A percentile compares a stretch with the other conserved stretches of the same genome.
Conservation (phyloP, 2,329 filamentous ascomycete species). For the Tolypocladium tundrense region DNA sequence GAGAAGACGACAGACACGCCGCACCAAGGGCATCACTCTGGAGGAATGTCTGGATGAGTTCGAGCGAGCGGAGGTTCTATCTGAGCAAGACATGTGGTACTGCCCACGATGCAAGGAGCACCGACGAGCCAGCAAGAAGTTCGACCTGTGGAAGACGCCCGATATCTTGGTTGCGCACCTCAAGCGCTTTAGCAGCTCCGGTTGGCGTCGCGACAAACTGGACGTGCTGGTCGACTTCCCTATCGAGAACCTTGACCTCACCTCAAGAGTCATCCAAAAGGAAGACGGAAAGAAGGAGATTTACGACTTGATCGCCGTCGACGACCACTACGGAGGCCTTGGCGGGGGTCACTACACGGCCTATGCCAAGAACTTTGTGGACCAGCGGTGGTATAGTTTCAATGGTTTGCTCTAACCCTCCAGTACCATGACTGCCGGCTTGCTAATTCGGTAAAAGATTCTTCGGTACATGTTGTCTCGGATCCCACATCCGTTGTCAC, state of each 20-base stretch:
- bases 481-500: constrained; percentile 58
- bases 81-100: constrained; percentile 95
- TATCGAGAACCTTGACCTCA: constrained; percentile 75
- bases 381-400: constrained; percentile 88
- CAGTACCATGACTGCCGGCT: not conserved
- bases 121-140: constrained; percentile 85
- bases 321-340: constrained; percentile 89
- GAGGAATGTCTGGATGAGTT: constrained; percentile 93
- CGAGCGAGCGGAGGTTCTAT: constrained; percentile 84
- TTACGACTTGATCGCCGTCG: constrained; percentile 91
- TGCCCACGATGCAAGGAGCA: constrained; percentile 94
- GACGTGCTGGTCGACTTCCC: constrained; percentile 89
- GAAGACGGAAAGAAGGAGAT: constrained; percentile 73
- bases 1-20: constrained; percentile 45
- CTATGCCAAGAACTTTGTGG: constrained; percentile 83
- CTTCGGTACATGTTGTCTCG: constrained; percentile 52
- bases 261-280: constrained; percentile 64
- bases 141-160: constrained; percentile 93
- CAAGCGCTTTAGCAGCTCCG: constrained; percentile 85
- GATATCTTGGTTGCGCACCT: constrained; percentile 93
- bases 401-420: constrained; percentile 56
- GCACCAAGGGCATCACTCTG: constrained; percentile 60
- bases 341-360: constrained; percentile 96
- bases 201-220: constrained; percentile 78
- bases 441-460: constrained; percentile 46